Evolutionary conservation across 2,329 filamentous ascomycete species (phyloP), one percentile per base, ranked within the genome.

Genomic region (Neopestalotiopsis clavispora): DNA sequence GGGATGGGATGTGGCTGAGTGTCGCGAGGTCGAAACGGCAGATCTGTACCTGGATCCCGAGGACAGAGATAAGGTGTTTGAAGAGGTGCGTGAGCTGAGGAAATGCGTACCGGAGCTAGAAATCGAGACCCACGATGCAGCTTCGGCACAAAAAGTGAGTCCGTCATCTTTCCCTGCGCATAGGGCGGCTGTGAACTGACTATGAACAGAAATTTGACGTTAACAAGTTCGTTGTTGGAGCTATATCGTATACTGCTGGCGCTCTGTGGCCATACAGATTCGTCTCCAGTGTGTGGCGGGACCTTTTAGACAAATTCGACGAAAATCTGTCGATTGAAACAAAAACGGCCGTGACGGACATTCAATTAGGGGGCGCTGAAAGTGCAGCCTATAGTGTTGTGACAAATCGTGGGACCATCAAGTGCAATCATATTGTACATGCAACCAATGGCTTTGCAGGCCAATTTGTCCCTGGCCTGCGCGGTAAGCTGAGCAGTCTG

Each of bases 381-480:
- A 28, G 28, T 4, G 69, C 76, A 4, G 81, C 77, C 1, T 87
- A 85, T 72, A 74, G 76, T 1, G 72, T 90, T 4, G 71, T 78
- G 4, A 89, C 87, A 1, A 66, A 72, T 0, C 78, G 83, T 6
- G 87, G 86, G 2, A 71, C 57, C 0, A 79, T 90, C 42, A 75
- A 73, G 3, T 80, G 86, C 7, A 78, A 79, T 0, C 84, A 90
- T 66, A 79, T 91, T 1, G 80, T 90, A 2, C 86, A 91, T 71
- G 86, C 86, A 7, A 90, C 87, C 1, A 90, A 91, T 70, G 86
- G 80, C 4, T 85, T 85, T 71, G 81, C 85, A 0, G 76, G 83
- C 0, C 83, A 87, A 65, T 82, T 90, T 1, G 73, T 90, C 2
- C 86, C 87, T 0, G 81, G 79, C 0, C 77, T 89, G 1, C 78